Percentiles rank a stretch among this genome's conserved stretches.
Evolutionary conservation across 169 alveolate genomes (phyloP).

Genomic region (Besnoitia besnoiti): DNA sequence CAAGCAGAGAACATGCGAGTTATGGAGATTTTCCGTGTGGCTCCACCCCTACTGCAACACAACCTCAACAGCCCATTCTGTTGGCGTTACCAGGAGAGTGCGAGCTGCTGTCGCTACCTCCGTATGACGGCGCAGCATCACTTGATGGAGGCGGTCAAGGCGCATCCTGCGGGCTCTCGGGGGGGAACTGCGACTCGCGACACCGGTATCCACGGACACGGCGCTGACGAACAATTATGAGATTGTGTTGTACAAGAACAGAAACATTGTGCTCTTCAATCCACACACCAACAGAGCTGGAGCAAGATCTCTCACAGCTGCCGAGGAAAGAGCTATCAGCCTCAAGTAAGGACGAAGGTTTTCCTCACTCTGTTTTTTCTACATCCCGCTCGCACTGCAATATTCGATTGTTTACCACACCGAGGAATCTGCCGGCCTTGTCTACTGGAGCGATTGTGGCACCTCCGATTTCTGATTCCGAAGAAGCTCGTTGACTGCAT

Average conservation of each 20-base stretch:
- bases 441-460: too few species aligned
- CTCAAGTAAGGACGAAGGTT: background rate
- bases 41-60: too few species aligned
- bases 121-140: background rate
- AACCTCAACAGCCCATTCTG: background rate
- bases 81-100: slow-evolving; percentile 19
- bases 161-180: background rate
- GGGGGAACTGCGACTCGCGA: slow-evolving; percentile 17
- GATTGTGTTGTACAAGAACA: slow-evolving; percentile 25
- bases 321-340: slow-evolving; percentile 23
- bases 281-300: slow-evolving; percentile 43
- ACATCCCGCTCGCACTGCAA: too few species aligned
- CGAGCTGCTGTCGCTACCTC: background rate
- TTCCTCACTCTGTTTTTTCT: background rate
- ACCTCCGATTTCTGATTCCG: too few species aligned
- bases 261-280: slow-evolving; percentile 4
- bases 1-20: too few species aligned
- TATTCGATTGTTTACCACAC: too few species aligned
- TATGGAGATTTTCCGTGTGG: too few species aligned
- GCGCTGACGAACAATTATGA: slow-evolving; percentile 12
- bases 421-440: too few species aligned
- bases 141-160: background rate
- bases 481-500: too few species aligned
- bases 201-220: background rate
- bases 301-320: background rate